Evolutionary conservation across 139 green algal species (phyloP).

Genomic region (Pleodorina starrii): DNA sequence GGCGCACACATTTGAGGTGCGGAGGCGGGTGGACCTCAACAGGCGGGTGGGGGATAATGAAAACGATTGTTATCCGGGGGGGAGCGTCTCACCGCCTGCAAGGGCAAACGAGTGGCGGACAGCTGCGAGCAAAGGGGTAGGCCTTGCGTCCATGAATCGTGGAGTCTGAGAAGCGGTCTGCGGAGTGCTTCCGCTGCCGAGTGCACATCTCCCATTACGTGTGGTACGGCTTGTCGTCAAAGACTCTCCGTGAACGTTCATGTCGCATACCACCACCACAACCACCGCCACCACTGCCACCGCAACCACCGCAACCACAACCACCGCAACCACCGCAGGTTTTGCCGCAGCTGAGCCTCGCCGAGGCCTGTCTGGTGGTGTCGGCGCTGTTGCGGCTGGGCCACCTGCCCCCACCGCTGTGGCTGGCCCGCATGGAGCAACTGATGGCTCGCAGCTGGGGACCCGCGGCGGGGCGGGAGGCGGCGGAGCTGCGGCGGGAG

Average conservation of each 20-base stretch:
- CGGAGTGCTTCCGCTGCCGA: too few relatives aligned
- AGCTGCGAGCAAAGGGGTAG: too few relatives aligned
- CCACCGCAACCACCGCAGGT: too few relatives aligned
- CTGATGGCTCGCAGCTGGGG: background rate
- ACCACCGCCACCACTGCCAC: too few relatives aligned
- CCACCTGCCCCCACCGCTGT: conserved; percentile 27
- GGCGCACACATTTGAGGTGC: conserved; percentile 33
- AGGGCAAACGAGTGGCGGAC: too few relatives aligned
- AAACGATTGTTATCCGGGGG: background rate
- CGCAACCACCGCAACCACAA: too few relatives aligned
- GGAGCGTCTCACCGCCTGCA: background rate
- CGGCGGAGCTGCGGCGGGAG: background rate
- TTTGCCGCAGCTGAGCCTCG: background rate
- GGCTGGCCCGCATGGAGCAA: conserved; percentile 3
- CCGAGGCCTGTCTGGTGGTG: background rate
- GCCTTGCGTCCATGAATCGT: too few relatives aligned
- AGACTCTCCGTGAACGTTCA: too few relatives aligned
- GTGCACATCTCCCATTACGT: too few relatives aligned
- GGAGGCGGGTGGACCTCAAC: background rate
- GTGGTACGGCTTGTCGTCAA: too few relatives aligned
- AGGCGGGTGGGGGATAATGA: background rate
- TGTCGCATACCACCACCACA: background rate
- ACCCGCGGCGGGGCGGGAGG: background rate
- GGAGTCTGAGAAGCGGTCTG: too few relatives aligned
- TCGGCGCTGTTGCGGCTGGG: background rate